Percentiles rank a stretch among this genome's conserved stretches.
Evolutionary conservation across 164 flowering plant species (phyloP).

Genomic region (Cinnamomum chago): DNA sequence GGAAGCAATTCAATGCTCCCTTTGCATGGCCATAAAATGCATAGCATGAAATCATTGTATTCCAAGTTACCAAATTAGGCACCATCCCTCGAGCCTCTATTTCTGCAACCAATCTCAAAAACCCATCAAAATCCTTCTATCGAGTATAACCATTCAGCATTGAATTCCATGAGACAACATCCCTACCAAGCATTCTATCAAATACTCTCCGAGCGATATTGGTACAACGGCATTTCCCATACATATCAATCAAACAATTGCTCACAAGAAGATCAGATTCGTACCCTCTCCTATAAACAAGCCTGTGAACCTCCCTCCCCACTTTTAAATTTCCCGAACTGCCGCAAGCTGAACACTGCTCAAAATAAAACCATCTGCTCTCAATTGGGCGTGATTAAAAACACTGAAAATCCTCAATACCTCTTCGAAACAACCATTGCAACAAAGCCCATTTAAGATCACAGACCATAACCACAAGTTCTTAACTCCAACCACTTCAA

Average conservation of each 20-base stretch:
- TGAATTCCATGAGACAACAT: slow-evolving; percentile 18
- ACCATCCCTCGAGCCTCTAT: slow-evolving; percentile 12
- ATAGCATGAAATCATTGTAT: slow-evolving; percentile 18
- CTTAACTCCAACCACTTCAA: slow-evolving; percentile 6
- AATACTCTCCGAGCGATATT: slow-evolving; percentile 7
- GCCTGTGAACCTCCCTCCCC: slow-evolving; percentile 16
- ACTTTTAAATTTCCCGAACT: background rate
- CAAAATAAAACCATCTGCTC: slow-evolving; percentile 13
- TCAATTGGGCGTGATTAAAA: background rate
- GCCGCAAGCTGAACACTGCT: slow-evolving; percentile 9
- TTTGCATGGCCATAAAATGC: slow-evolving; percentile 9
- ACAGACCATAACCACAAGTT: slow-evolving; percentile 6
- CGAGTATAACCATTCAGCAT: slow-evolving; percentile 10
- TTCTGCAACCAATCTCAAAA: slow-evolving; percentile 11
- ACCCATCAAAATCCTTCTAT: slow-evolving; percentile 7
- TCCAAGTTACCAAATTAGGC: slow-evolving; percentile 16
- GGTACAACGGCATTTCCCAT: slow-evolving; percentile 7
- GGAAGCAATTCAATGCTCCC: slow-evolving; percentile 13
- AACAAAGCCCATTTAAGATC: slow-evolving; percentile 12
- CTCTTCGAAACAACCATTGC: slow-evolving; percentile 5
- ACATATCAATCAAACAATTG: slow-evolving; percentile 17
- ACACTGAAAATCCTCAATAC: slow-evolving; percentile 9
- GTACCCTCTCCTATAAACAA: slow-evolving; percentile 12
- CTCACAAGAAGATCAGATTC: slow-evolving; percentile 12
- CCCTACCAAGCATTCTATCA: slow-evolving; percentile 7